phyloP scores from a whole-genome alignment of 768 basidiomycete species.

The Pleurotus cornucopiae region DNA sequence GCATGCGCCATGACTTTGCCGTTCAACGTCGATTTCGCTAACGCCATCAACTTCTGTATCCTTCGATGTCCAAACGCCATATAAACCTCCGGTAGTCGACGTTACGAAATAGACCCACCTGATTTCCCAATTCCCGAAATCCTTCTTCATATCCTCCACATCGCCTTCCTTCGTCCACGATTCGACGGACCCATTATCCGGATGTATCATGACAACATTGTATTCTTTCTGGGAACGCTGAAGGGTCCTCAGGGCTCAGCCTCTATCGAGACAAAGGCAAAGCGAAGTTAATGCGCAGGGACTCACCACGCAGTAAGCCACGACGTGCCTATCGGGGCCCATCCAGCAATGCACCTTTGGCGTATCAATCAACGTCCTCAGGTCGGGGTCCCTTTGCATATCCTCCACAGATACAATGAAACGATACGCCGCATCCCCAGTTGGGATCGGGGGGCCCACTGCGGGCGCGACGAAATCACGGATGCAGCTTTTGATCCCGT shows the following conservation, averaged over 20 bases:
- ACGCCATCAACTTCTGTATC: constrained; percentile 37
- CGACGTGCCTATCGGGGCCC: constrained; percentile 38
- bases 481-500: constrained; percentile 35
- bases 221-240: constrained; percentile 33
- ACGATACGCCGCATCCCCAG: constrained; percentile 62
- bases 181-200: constrained; percentile 33
- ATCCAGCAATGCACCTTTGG: constrained; percentile 56
- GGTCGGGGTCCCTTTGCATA: constrained; percentile 46
- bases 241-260: not conserved
- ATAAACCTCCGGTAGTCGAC: too few relatives aligned
- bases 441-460: constrained; percentile 38
- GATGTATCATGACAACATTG: constrained; percentile 40
- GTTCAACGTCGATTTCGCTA: constrained; percentile 37
- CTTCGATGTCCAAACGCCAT: constrained; percentile 14
- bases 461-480: constrained; percentile 43
- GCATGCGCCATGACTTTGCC: constrained; percentile 44
- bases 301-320: constrained; percentile 30
- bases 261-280: not conserved
- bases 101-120: constrained; percentile 22
- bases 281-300: not conserved
- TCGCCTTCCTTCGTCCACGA: constrained; percentile 38
- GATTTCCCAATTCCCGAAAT: constrained; percentile 44
- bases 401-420: constrained; percentile 40
- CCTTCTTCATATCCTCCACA: constrained; percentile 38
- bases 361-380: constrained; percentile 42